These are phyloP conservation scores for Phytophthora foliorum DNA, from an alignment of 352 stramenopile species.

Conservation along the genomic window DNA sequence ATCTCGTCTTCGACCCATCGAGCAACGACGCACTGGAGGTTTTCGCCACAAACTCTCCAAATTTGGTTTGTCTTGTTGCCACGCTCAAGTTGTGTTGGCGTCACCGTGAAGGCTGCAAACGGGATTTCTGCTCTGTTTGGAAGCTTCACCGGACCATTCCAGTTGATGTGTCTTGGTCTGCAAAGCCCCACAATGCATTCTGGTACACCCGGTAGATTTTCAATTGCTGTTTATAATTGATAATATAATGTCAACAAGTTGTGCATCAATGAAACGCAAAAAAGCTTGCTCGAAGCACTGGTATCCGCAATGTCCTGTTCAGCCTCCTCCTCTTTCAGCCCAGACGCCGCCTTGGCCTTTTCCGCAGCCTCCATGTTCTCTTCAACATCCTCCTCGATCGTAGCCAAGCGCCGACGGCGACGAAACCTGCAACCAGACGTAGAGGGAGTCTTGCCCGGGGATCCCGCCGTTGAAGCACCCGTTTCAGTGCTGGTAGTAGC, in stretches of 20 bases:
- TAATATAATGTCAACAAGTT: too few relatives aligned
- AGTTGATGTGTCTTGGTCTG: too few relatives aligned
- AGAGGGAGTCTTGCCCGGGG: slow-evolving; percentile 16
- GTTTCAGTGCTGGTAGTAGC: slow-evolving; percentile 19
- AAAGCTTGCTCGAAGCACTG: too few relatives aligned
- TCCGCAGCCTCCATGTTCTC: slow-evolving; percentile 35
- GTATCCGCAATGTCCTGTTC: slow-evolving; percentile 38
- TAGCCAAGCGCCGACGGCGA: slow-evolving; percentile 28
- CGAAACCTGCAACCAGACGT: slow-evolving; percentile 38
- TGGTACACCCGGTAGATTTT: too few relatives aligned
- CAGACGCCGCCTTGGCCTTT: slow-evolving; percentile 25
- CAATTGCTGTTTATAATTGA: too few relatives aligned
- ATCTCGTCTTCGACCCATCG: slow-evolving; percentile 11
- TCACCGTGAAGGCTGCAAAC: neutral
- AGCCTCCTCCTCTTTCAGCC: slow-evolving; percentile 38
- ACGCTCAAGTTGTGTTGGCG: slow-evolving; percentile 3
- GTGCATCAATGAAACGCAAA: too few relatives aligned
- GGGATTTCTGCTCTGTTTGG: neutral
- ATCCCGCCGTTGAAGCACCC: slow-evolving; percentile 16
- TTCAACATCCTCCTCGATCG: slow-evolving; percentile 35
- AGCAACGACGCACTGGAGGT: neutral
- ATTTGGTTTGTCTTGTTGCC: slow-evolving; percentile 1
- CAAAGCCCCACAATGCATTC: too few relatives aligned
- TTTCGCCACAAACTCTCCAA: slow-evolving; percentile 3
- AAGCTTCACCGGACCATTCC: too few relatives aligned